These are phyloP conservation scores for Trichoderma sp. DNA, from an alignment of 2,329 filamentous ascomycete species.

Conservation along the genomic window DNA sequence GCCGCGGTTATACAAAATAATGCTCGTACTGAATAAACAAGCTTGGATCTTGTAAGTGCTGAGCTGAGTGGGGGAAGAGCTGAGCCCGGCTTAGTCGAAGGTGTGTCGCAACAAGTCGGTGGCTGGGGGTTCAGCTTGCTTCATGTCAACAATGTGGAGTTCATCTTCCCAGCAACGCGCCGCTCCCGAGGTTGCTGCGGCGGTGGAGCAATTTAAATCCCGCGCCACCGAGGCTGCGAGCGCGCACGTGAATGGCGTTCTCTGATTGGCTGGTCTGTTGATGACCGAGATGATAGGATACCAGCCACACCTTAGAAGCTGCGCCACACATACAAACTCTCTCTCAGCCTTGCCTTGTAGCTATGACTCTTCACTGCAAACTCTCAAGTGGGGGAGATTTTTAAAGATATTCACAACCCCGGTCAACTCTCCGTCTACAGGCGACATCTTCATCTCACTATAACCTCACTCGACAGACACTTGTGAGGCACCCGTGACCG, in stretches of 20 bases:
- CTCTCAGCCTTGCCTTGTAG: conserved; percentile 11
- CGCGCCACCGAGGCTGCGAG: conserved; percentile 20
- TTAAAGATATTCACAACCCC: conserved; percentile 13
- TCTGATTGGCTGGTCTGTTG: background rate
- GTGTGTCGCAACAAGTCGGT: conserved; percentile 25
- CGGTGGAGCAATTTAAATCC: conserved; percentile 19
- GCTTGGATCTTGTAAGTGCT: background rate
- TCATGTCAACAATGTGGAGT: conserved; percentile 27
- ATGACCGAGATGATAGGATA: background rate
- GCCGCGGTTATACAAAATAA: background rate
- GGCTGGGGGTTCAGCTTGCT: conserved; percentile 23
- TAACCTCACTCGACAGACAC: background rate
- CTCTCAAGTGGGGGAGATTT: background rate
- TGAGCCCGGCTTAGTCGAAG: conserved; percentile 14
- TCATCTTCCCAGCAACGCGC: conserved; percentile 26
- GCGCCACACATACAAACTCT: conserved; percentile 3
- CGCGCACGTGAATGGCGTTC: conserved; percentile 14
- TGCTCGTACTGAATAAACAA: background rate
- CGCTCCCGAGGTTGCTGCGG: conserved; percentile 37
- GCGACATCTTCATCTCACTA: background rate
- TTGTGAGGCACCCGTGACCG: background rate
- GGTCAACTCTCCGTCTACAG: background rate
- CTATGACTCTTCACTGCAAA: conserved; percentile 15
- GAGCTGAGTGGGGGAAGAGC: conserved; percentile 18
- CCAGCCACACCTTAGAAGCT: background rate